Evolutionary conservation across 2,329 filamentous ascomycete genomes (phyloP).

Genomic region (Fusarium armeniacum): DNA sequence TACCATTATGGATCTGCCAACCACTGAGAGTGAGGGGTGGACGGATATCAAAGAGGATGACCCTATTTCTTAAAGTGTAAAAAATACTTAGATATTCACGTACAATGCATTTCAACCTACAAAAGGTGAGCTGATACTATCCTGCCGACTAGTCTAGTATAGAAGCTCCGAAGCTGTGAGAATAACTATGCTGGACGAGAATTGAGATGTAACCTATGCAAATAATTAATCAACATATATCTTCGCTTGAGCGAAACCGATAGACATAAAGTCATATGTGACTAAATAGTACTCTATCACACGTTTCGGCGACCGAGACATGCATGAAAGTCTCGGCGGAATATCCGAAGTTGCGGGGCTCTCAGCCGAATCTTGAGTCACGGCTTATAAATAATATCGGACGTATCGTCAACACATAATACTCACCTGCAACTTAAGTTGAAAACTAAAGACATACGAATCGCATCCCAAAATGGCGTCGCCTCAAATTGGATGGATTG

Average conservation of each 20-base stretch:
- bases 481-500: slow-evolving; percentile 38
- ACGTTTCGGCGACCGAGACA: background rate
- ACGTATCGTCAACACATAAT: background rate
- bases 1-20: slow-evolving; percentile 17
- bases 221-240: background rate
- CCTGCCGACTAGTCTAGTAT: too few species aligned
- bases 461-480: slow-evolving; percentile 1
- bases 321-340: background rate
- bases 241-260: background rate
- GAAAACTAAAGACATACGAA: background rate
- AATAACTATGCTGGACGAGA: too few species aligned
- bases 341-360: slow-evolving; percentile 16
- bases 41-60: slow-evolving; percentile 7
- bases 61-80: fast-evolving
- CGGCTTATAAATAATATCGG: background rate
- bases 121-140: too few species aligned
- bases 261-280: background rate
- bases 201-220: background rate
- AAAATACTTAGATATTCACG: too few species aligned
- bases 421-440: background rate
- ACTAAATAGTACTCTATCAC: background rate
- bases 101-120: too few species aligned
- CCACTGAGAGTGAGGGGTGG: background rate
- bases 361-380: background rate
- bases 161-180: too few species aligned